phyloP scores from a whole-genome alignment of 805 yeast species.

The Candida michaelii region DNA sequence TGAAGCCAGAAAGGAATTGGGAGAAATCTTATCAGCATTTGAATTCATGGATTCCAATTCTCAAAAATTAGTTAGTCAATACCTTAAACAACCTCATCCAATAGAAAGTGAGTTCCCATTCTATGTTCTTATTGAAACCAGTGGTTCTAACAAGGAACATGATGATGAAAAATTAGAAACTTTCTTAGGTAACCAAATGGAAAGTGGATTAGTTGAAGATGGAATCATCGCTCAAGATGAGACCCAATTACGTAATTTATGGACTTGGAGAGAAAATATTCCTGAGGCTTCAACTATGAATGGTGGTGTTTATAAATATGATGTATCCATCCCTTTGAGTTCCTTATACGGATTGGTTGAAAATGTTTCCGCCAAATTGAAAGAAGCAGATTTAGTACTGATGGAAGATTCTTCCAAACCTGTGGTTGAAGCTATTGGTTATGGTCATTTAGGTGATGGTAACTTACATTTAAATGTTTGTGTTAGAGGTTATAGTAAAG shows the following conservation, averaged over 20 bases:
- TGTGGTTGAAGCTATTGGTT: constrained; percentile 87
- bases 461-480: constrained; percentile 92
- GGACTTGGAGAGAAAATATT: constrained; percentile 95
- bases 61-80: constrained; percentile 61
- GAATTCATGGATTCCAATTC: constrained; percentile 86
- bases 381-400: constrained; percentile 57
- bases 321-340: constrained; percentile 84
- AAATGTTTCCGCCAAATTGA: constrained; percentile 65
- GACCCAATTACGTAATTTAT: constrained; percentile 74
- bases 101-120: constrained; percentile 83
- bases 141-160: constrained; percentile 93
- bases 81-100: constrained; percentile 67
- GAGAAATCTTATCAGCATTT: constrained; percentile 87
- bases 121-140: constrained; percentile 88
- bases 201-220: constrained; percentile 78
- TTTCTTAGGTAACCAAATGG: constrained; percentile 84
- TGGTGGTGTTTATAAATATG: constrained; percentile 97
- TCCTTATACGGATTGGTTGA: constrained; percentile 81
- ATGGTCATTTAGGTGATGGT: constrained; percentile 99
- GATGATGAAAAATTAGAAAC: constrained; percentile 86
- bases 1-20: constrained; percentile 72
- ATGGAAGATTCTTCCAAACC: constrained; percentile 63
- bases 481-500: constrained; percentile 77
- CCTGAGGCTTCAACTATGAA: constrained; percentile 83
- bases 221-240: constrained; percentile 97